A percentile compares a stretch with the other conserved stretches of the same genome.
phyloP scores from a whole-genome alignment of 1,139 yeast genomes.

The Cylindricascospora bacillispora region DNA sequence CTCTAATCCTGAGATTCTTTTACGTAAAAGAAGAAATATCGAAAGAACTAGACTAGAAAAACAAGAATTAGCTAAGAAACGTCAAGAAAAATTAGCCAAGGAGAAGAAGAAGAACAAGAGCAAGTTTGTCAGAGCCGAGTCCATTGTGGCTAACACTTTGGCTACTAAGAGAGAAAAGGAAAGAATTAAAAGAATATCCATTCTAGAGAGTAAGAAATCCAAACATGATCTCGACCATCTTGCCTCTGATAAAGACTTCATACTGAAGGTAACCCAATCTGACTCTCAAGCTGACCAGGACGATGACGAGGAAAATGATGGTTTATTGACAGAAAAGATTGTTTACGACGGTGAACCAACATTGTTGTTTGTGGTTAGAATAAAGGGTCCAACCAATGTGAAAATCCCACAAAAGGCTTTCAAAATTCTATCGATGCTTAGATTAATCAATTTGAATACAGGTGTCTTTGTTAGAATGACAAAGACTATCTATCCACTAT shows the following conservation, averaged over 20 bases:
- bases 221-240: constrained; percentile 16
- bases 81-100: constrained; percentile 34
- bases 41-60: constrained; percentile 57
- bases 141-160: constrained; percentile 50
- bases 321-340: constrained; percentile 24
- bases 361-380: constrained; percentile 52
- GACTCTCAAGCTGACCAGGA: constrained; percentile 7
- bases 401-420: constrained; percentile 55
- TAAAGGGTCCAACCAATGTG: constrained; percentile 48
- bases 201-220: constrained; percentile 30
- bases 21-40: constrained; percentile 66
- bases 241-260: constrained; percentile 21
- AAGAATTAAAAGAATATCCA: constrained; percentile 50
- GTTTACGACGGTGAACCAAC: constrained; percentile 33
- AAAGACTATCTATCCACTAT: constrained; percentile 40
- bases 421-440: constrained; percentile 43
- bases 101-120: constrained; percentile 32
- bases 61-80: constrained; percentile 34
- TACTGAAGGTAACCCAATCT: constrained; percentile 15
- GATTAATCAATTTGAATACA: constrained; percentile 45
- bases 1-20: constrained; percentile 62
- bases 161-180: constrained; percentile 55
- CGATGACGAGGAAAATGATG: constrained; percentile 26
- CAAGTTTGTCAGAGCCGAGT: constrained; percentile 61
- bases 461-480: constrained; percentile 63